phyloP scores from a whole-genome alignment of 169 alveolate species.

The Plasmodium knowlesi region DNA sequence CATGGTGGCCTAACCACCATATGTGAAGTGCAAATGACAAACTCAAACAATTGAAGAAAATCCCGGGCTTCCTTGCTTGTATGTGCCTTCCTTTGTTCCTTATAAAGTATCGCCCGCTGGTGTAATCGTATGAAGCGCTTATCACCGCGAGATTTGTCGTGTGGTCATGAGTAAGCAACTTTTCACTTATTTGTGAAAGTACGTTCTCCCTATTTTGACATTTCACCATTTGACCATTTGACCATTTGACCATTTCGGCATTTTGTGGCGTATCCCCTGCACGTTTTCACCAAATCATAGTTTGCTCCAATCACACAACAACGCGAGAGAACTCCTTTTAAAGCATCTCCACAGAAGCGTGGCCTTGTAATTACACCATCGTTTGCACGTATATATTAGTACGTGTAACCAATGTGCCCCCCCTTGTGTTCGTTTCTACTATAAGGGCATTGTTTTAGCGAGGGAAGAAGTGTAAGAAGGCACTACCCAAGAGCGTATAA shows the following conservation, averaged over 20 bases:
- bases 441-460: background rate
- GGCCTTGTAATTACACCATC: background rate
- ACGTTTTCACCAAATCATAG: background rate
- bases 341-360: background rate
- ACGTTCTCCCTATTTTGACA: background rate
- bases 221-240: background rate
- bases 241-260: background rate
- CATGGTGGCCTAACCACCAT: background rate
- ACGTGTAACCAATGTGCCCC: background rate
- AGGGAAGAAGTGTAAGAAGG: background rate
- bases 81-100: background rate
- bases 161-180: background rate
- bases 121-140: background rate
- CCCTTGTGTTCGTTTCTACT: background rate
- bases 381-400: conserved; percentile 1
- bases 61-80: background rate
- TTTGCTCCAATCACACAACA: background rate
- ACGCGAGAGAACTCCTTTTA: background rate
- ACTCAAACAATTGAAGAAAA: background rate
- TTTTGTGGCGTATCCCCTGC: background rate
- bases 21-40: background rate
- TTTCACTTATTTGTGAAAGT: background rate
- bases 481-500: background rate
- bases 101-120: background rate
- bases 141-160: background rate